A percentile compares a stretch with the other conserved stretches of the same genome.
phyloP scores from a whole-genome alignment of 192 early-diverging fungal species.

The Entrophospora sp. region DNA sequence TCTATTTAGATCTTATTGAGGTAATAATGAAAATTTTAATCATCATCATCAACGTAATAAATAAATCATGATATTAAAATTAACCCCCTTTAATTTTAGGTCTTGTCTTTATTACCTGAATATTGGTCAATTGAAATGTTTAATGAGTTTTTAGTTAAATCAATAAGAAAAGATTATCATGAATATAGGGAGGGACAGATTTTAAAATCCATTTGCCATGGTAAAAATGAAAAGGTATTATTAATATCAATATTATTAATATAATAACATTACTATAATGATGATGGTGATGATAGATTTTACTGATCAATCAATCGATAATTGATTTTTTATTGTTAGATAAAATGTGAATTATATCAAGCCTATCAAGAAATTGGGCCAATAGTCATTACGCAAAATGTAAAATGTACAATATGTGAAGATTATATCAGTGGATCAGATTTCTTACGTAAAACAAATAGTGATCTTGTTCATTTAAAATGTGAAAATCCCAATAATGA shows the following conservation, averaged over 20 bases:
- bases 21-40: slow-evolving; percentile 24
- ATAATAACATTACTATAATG: not conserved
- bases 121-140: slow-evolving; percentile 44
- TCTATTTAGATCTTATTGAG: slow-evolving; percentile 42
- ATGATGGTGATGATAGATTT: not conserved
- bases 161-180: slow-evolving; percentile 38
- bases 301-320: not conserved
- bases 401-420: slow-evolving; percentile 32
- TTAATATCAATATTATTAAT: not conserved
- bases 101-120: slow-evolving; percentile 38
- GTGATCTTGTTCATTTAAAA: slow-evolving; percentile 32
- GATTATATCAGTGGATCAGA: slow-evolving; percentile 28
- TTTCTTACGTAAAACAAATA: slow-evolving; percentile 31
- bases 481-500: no score
- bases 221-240: slow-evolving; percentile 38
- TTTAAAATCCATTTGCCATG: slow-evolving; percentile 37
- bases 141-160: slow-evolving; percentile 34
- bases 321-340: slow-evolving; percentile 17
- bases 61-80: not conserved
- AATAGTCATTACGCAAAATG: slow-evolving; percentile 30
- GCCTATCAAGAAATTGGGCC: slow-evolving; percentile 33
- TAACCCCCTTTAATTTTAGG: slow-evolving; percentile 22
- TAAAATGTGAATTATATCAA: slow-evolving; percentile 32
- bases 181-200: slow-evolving; percentile 38
- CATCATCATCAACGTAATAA: not conserved